Conservation (phyloP, 2,329 filamentous ascomycete species). For the Rhytidhysteron rufulum region DNA sequence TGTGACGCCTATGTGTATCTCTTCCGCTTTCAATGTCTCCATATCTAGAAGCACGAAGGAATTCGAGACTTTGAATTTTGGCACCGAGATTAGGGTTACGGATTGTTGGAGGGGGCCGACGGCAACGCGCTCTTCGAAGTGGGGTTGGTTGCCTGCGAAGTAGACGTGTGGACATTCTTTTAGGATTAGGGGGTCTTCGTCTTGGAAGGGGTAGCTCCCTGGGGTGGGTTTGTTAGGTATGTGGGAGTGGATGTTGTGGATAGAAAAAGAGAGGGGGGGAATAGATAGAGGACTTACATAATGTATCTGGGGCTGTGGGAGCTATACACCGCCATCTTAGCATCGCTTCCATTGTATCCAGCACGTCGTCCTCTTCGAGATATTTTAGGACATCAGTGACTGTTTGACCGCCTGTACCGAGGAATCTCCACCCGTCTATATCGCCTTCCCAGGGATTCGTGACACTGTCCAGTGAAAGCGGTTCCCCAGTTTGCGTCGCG, state of each 20-base stretch:
- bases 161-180: constrained; percentile 84
- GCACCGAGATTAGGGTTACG: constrained; percentile 77
- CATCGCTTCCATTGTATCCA: constrained; percentile 93
- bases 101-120: constrained; percentile 62
- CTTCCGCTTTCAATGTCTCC: constrained; percentile 78
- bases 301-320: constrained; percentile 90
- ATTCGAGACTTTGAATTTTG: constrained; percentile 72
- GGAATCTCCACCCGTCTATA: constrained; percentile 81
- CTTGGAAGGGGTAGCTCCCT: constrained; percentile 97
- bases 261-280: constrained; percentile 1
- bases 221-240: constrained; percentile 13
- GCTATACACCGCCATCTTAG: constrained; percentile 87
- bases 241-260: too few species aligned
- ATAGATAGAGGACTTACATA: constrained; percentile 62
- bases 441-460: constrained; percentile 95
- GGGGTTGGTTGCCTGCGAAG: constrained; percentile 80
- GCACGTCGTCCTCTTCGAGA: constrained; percentile 68
- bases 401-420: constrained; percentile 88
- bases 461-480: constrained; percentile 79
- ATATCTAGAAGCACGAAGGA: constrained; percentile 80
- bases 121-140: constrained; percentile 69
- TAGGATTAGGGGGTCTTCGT: constrained; percentile 86
- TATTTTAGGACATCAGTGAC: constrained; percentile 94
- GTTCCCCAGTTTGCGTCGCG: constrained; percentile 36
- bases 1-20: too few species aligned